Conservation (phyloP, 2,329 filamentous ascomycete genomes). For the Neoarthrinium moseri region DNA sequence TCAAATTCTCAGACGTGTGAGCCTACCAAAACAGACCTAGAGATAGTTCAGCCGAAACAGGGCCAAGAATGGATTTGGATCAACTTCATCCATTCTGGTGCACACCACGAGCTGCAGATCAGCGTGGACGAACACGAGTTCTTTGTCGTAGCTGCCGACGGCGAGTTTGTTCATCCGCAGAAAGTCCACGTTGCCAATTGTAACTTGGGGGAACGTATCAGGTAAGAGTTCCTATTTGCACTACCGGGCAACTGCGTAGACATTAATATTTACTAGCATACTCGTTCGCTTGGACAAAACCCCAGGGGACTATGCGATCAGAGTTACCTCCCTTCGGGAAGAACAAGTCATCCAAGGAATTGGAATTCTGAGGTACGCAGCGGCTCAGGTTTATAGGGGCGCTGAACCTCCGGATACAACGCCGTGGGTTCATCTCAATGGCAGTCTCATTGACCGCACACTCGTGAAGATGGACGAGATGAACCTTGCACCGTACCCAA, state of each 20-base stretch:
- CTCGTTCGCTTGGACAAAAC: constrained; percentile 13
- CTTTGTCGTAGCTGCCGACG: constrained; percentile 16
- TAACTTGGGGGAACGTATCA: constrained; percentile 16
- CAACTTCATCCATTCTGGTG: constrained; percentile 17
- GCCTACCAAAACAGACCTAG: constrained; percentile 12
- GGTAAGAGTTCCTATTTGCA: constrained; percentile 8
- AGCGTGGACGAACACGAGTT: constrained; percentile 17
- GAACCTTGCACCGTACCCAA: constrained; percentile 13
- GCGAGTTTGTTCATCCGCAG: constrained; percentile 16
- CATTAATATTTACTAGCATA: constrained; percentile 3
- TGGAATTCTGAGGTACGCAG: constrained; percentile 14
- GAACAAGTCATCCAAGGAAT: constrained; percentile 16
- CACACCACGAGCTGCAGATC: constrained; percentile 15
- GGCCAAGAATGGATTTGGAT: constrained; percentile 16
- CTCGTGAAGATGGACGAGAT: constrained; percentile 13
- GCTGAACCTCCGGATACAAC: constrained; percentile 9
- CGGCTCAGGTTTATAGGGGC: not conserved
- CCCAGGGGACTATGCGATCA: constrained; percentile 14
- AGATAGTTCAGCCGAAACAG: constrained; percentile 10
- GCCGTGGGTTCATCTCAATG: constrained; percentile 17
- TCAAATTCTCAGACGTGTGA: constrained; percentile 12
- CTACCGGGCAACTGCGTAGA: not conserved
- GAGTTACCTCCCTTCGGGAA: constrained; percentile 14
- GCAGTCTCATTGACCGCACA: constrained; percentile 7
- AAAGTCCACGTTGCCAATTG: constrained; percentile 15